Percentiles rank a stretch among this genome's conserved stretches.
These are phyloP conservation scores for Penicillium lividum DNA, from an alignment of 495 filamentous ascomycete species.

Conservation along the genomic window DNA sequence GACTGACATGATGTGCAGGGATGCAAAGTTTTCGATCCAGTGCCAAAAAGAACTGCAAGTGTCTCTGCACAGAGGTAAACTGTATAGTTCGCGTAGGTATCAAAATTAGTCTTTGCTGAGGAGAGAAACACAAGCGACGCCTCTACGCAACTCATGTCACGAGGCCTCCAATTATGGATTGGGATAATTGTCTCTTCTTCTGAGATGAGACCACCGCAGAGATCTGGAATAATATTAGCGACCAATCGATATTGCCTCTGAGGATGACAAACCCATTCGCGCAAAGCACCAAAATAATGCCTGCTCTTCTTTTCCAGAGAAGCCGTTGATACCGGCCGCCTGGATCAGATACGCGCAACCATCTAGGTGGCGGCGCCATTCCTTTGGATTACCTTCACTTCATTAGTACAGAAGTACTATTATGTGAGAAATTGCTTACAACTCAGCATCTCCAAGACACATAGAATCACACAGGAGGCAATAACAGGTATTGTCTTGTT, in stretches of 20 bases:
- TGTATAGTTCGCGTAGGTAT: conserved; percentile 44
- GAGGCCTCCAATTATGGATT: conserved; percentile 35
- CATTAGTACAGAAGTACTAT: not conserved
- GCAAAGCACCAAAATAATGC: conserved; percentile 52
- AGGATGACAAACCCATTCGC: conserved; percentile 39
- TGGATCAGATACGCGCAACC: conserved; percentile 47
- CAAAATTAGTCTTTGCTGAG: conserved; percentile 29
- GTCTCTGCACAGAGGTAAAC: conserved; percentile 45
- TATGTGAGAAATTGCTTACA: conserved; percentile 18
- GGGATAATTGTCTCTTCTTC: conserved; percentile 40
- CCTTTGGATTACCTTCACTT: conserved; percentile 32
- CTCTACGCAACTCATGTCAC: conserved; percentile 28
- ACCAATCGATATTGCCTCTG: not conserved
- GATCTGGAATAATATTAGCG: conserved; percentile 19
- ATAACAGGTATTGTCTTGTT: conserved; percentile 40
- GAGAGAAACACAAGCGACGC: conserved; percentile 30
- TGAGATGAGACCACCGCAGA: conserved; percentile 48
- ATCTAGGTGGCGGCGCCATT: conserved; percentile 50
- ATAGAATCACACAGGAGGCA: conserved; percentile 43
- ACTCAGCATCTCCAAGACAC: conserved; percentile 47
- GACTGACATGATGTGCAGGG: conserved; percentile 25
- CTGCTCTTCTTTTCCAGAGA: conserved; percentile 43
- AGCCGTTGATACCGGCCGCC: conserved; percentile 38
- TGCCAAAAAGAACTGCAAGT: conserved; percentile 36
- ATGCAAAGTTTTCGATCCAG: conserved; percentile 12